Percentiles rank a stretch among this genome's conserved stretches.
phyloP scores from a whole-genome alignment of 2,329 filamentous ascomycete species.

The Aspergillus intermedius region DNA sequence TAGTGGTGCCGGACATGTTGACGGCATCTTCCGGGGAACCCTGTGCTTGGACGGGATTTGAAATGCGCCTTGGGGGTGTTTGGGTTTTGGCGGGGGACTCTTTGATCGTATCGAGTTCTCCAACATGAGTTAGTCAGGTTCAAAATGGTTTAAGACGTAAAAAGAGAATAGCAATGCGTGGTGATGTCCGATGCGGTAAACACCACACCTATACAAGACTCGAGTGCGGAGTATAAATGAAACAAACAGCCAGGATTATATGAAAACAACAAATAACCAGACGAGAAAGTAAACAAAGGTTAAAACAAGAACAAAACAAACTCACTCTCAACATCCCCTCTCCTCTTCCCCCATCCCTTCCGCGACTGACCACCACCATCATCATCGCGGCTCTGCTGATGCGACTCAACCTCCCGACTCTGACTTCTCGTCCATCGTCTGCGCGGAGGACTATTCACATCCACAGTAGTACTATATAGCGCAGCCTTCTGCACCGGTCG shows the following conservation, averaged over 20 bases:
- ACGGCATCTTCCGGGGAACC: slow-evolving; percentile 19
- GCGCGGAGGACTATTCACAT: not conserved
- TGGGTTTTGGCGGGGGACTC: slow-evolving; percentile 5
- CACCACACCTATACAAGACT: not conserved
- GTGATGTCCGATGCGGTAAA: not conserved
- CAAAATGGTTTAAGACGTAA: not conserved
- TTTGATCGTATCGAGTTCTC: slow-evolving; percentile 8
- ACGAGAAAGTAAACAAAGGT: not conserved
- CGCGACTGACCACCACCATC: not conserved
- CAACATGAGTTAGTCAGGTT: not conserved
- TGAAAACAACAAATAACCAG: not conserved
- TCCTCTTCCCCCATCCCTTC: slow-evolving; percentile 6
- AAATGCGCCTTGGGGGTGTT: not conserved
- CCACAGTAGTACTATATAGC: not conserved
- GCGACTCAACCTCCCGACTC: slow-evolving; percentile 28
- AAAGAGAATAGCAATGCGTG: not conserved
- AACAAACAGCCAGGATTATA: not conserved
- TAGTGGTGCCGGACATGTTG: slow-evolving; percentile 32
- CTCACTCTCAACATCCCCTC: slow-evolving; percentile 2
- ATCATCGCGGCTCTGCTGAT: slow-evolving; percentile 1
- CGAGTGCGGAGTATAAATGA: not conserved
- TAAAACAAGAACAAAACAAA: not conserved
- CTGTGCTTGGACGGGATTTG: not conserved
- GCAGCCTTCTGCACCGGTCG: not conserved
- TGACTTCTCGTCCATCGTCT: slow-evolving; percentile 32